Percentiles rank a stretch among this genome's conserved stretches.
phyloP scores from a whole-genome alignment of 2,329 filamentous ascomycete species.

The Mycosphaerella arachidis region DNA sequence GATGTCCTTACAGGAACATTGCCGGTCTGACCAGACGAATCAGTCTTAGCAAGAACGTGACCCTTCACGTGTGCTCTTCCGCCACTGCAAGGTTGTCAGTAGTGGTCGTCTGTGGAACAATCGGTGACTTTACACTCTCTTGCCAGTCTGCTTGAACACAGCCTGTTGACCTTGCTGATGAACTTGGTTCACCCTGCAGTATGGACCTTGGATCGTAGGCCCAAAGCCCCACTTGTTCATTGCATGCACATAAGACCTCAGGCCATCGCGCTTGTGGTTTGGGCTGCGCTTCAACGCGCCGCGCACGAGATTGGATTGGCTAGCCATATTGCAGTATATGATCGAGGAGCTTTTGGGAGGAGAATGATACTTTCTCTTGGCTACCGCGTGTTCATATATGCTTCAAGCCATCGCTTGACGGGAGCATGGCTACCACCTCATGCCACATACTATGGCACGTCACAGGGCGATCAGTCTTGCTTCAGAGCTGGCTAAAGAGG shows the following conservation, averaged over 20 bases:
- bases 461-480: not conserved
- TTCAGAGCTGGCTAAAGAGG: not conserved
- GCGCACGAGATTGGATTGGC: slow-evolving; percentile 16
- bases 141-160: slow-evolving; percentile 36
- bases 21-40: slow-evolving; percentile 27
- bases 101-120: not conserved
- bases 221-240: slow-evolving; percentile 46
- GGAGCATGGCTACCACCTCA: not conserved
- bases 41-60: slow-evolving; percentile 47
- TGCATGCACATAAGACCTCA: slow-evolving; percentile 30
- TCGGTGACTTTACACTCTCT: slow-evolving; percentile 31
- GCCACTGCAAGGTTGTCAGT: slow-evolving; percentile 28
- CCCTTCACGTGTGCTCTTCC: slow-evolving; percentile 45
- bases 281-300: slow-evolving; percentile 27
- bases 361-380: not conserved
- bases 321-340: slow-evolving; percentile 1
- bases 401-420: not conserved
- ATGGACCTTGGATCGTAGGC: slow-evolving; percentile 61
- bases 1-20: slow-evolving; percentile 22
- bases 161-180: slow-evolving; percentile 45
- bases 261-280: slow-evolving; percentile 26
- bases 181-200: slow-evolving; percentile 48
- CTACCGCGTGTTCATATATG: not conserved
- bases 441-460: not conserved
- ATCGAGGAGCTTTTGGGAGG: not conserved